Percentiles rank a stretch among this genome's conserved stretches.
Conservation (phyloP, 106 monocot species). For the Chionographis japonica region DNA sequence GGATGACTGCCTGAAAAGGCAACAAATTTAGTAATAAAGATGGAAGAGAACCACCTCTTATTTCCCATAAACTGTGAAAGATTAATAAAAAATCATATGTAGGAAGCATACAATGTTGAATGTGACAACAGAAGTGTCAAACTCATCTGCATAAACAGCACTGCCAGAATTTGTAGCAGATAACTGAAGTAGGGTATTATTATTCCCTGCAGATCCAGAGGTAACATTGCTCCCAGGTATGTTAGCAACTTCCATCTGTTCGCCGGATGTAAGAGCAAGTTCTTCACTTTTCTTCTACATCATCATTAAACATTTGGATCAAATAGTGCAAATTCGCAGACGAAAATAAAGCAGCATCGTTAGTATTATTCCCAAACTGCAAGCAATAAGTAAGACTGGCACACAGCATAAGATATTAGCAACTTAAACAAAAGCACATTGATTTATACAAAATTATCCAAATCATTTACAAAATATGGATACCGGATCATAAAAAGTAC, state of each 20-base stretch:
- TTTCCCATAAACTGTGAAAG: background rate
- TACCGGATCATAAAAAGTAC: too few species aligned
- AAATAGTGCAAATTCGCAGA: too few species aligned
- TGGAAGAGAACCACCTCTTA: background rate
- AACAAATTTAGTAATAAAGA: conserved; percentile 2
- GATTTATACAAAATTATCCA: too few species aligned
- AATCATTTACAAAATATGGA: too few species aligned
- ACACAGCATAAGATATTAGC: too few species aligned
- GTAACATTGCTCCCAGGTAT: conserved; percentile 28
- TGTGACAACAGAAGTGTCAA: conserved; percentile 55
- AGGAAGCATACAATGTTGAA: conserved; percentile 62
- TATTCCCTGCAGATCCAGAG: conserved; percentile 44
- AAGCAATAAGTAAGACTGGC: background rate
- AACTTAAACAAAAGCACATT: too few species aligned
- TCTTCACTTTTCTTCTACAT: conserved; percentile 67
- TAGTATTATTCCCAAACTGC: background rate
- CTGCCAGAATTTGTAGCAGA: conserved; percentile 34
- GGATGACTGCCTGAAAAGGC: conserved; percentile 65
- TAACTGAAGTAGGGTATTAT: conserved; percentile 35
- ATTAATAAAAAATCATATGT: background rate
- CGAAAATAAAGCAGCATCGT: too few species aligned
- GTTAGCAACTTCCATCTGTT: conserved; percentile 37
- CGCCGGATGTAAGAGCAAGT: conserved; percentile 52
- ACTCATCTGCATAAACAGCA: conserved; percentile 37
- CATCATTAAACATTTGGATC: background rate